Conservation (phyloP, 2,329 filamentous ascomycete genomes). For the Rachicladosporium sp. region DNA sequence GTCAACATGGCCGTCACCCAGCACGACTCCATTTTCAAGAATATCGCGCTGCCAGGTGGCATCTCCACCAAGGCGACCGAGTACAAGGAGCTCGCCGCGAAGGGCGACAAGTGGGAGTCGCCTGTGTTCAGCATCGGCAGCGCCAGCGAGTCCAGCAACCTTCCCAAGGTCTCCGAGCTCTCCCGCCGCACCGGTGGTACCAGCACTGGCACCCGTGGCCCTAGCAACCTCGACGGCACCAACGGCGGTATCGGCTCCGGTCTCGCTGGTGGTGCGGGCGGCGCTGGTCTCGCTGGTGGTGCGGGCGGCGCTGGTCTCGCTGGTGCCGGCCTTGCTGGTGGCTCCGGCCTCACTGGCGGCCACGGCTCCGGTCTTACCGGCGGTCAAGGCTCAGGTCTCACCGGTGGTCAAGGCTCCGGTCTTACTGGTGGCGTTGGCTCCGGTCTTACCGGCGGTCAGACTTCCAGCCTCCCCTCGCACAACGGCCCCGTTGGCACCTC, state of each 20-base stretch:
- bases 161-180: slow-evolving; percentile 47
- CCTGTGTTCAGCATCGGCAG: slow-evolving; percentile 81
- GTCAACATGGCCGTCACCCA: slow-evolving; percentile 76
- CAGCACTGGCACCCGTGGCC: slow-evolving; percentile 33
- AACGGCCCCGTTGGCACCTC: slow-evolving; percentile 14
- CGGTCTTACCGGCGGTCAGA: slow-evolving; percentile 1
- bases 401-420: slow-evolving; percentile 3
- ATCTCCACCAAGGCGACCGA: slow-evolving; percentile 90
- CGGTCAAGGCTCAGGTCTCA: slow-evolving; percentile 1
- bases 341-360: slow-evolving; percentile 8
- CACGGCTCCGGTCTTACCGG: slow-evolving; percentile 8
- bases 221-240: slow-evolving; percentile 15
- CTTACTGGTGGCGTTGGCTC: slow-evolving; percentile 2
- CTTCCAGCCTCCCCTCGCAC: slow-evolving; percentile 4
- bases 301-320: slow-evolving; percentile 8
- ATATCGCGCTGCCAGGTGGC: slow-evolving; percentile 73
- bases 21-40: slow-evolving; percentile 83
- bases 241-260: slow-evolving; percentile 1
- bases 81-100: slow-evolving; percentile 74
- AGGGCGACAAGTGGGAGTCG: slow-evolving; percentile 90
- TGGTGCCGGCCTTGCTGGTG: slow-evolving; percentile 5
- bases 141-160: slow-evolving; percentile 57
- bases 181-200: slow-evolving; percentile 47
- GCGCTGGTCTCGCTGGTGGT: slow-evolving; percentile 8
- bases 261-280: slow-evolving; percentile 5